Percentiles rank a stretch among this genome's conserved stretches.
phyloP scores from a whole-genome alignment of 1,284 basidiomycete genomes.

The Agaricales sp. region DNA sequence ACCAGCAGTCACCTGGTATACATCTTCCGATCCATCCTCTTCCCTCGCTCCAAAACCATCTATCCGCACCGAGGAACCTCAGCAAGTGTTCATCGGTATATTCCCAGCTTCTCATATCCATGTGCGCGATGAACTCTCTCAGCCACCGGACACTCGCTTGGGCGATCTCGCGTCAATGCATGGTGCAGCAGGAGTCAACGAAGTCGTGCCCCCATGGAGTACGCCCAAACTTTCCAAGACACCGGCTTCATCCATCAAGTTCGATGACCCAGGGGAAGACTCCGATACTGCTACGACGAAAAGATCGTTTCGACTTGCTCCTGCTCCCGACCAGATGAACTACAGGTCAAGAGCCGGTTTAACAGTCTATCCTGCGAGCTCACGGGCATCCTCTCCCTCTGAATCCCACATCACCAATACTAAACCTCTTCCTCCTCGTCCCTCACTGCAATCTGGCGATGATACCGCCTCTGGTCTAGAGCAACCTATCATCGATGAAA shows the following conservation, averaged over 20 bases:
- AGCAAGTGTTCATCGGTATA: conserved; percentile 92
- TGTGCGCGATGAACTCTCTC: conserved; percentile 76
- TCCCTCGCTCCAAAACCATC: conserved; percentile 32
- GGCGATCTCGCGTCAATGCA: conserved; percentile 25
- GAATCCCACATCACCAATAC: conserved; percentile 39
- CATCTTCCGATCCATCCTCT: conserved; percentile 42
- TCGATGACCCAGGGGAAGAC: conserved; percentile 41
- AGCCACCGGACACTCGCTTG: conserved; percentile 54
- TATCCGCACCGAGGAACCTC: conserved; percentile 56
- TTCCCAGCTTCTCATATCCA: conserved; percentile 90
- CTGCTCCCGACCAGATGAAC: conserved; percentile 62
- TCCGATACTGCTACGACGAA: conserved; percentile 41
- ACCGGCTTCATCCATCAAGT: not conserved
- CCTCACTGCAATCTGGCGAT: conserved; percentile 87
- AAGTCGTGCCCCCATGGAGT: conserved; percentile 4
- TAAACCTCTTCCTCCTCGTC: conserved; percentile 85
- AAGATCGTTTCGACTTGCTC: conserved; percentile 54
- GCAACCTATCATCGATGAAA: conserved; percentile 95
- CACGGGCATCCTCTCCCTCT: conserved; percentile 54
- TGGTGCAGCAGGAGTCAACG: conserved; percentile 7
- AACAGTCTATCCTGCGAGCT: conserved; percentile 57
- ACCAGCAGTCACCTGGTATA: conserved; percentile 56
- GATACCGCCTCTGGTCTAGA: conserved; percentile 74
- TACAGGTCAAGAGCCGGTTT: conserved; percentile 53
- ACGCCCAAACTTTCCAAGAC: not conserved